A percentile compares a stretch with the other conserved stretches of the same genome.
Conservation (phyloP, 768 basidiomycete genomes). For the Antrodiella citrinella region DNA sequence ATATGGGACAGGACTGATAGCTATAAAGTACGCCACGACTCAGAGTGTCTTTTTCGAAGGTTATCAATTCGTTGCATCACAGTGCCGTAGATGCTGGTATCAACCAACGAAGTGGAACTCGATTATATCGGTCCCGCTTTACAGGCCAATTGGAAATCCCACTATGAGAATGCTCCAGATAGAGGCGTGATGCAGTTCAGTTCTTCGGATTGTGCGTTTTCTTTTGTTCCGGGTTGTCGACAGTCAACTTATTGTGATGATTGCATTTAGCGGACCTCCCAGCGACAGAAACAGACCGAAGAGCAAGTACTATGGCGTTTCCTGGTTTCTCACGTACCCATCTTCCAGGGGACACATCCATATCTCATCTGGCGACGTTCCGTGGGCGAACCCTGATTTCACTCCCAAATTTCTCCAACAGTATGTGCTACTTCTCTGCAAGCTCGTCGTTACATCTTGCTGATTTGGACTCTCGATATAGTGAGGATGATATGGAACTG, state of each 20-base stretch:
- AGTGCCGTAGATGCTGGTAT: constrained; percentile 18
- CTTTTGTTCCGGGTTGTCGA: constrained; percentile 5
- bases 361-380: constrained; percentile 11
- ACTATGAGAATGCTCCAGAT: constrained; percentile 17
- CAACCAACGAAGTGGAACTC: constrained; percentile 17
- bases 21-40: constrained; percentile 50
- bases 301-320: constrained; percentile 17
- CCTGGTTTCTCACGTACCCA: constrained; percentile 12
- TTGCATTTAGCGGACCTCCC: too few species aligned
- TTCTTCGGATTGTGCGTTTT: too few species aligned
- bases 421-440: too few species aligned
- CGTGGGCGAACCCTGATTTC: too few species aligned
- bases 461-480: too few species aligned
- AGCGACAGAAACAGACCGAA: constrained; percentile 7
- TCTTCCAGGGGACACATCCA: constrained; percentile 17
- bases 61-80: too few species aligned
- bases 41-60: too few species aligned
- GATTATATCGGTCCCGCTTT: constrained; percentile 19
- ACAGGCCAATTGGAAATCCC: constrained; percentile 15
- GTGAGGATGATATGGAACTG: too few species aligned
- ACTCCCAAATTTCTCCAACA: too few species aligned
- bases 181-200: too few species aligned
- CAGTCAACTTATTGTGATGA: constrained; percentile 5
- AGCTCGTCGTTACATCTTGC: too few species aligned
- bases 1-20: constrained; percentile 40